Base-by-base conservation (phyloP, 257 asterid genomes). In the Fraxinus americana region DNA sequence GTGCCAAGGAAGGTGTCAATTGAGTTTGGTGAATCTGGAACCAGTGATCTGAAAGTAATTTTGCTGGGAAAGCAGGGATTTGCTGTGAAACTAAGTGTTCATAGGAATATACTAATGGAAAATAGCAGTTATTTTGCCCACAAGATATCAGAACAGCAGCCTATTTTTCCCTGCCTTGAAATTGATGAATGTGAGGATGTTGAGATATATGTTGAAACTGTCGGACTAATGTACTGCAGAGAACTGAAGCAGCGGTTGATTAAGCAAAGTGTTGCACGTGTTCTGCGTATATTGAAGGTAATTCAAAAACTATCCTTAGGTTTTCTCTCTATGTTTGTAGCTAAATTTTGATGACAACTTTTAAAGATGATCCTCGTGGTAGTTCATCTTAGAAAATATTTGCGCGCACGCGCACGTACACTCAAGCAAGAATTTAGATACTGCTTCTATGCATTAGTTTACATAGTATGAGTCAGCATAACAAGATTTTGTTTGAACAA, bases 1-100 rank as follows among this genome's bases (percentile, higher is more conserved):
- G 83, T 77, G 45, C 89, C 90, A 0, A 85, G 89, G 83, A 95
- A 95, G 87, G 98, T 95, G 14, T 82, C 96, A 3, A 86, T 95
- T 72, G 98, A 95, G 91, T 95, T 95, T 84, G 99, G 99, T 36
- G 99, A 95, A 75, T 82, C 92, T 30, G 97, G 97, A 67, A 91
- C 92, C 1, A 89, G 99, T 77, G 98, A 95, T 82, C 83, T 95
- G 77, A 90, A 88, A 86, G 87, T 95, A 63, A 91, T 90, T 76
- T 80, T 95, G 84, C 80, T 88, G 0, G 98, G 98, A 73, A 91
- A 88, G 80, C 94, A 91, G 78, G 99, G 98, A 0, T 75, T 96
- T 69, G 57, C 88, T 8, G 99, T 96, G 89, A 93, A 96, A 84
- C 80, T 96, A 94, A 88, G 91, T 77, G 98, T 96, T 75, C 98